phyloP scores from a whole-genome alignment of 495 filamentous ascomycete species.

The Neurospora sp. region DNA sequence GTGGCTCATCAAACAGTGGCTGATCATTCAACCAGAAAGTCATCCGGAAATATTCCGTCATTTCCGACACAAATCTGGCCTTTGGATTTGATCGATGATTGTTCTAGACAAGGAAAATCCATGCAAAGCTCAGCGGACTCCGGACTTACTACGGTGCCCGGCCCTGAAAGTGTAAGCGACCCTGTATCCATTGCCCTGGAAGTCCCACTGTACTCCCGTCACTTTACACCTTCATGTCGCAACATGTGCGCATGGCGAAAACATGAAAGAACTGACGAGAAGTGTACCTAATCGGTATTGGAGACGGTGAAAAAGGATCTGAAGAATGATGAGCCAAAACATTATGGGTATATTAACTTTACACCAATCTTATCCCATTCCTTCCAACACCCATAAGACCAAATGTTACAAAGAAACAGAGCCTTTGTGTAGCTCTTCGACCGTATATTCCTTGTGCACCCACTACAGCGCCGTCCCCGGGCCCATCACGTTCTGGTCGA shows the following conservation, averaged over 20 bases:
- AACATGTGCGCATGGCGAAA: not conserved
- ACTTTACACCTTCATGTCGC: not conserved
- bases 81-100: not conserved
- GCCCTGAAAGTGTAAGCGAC: not conserved
- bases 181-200: not conserved
- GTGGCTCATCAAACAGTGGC: not conserved
- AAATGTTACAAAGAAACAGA: not conserved
- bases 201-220: not conserved
- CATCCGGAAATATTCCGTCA: not conserved
- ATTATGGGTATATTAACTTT: not conserved
- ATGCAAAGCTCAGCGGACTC: not conserved
- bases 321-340: not conserved
- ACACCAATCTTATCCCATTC: not conserved
- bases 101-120: not conserved
- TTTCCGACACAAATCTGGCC: not conserved
- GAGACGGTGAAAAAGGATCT: not conserved
- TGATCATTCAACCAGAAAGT: not conserved
- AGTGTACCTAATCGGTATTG: not conserved
- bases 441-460: not conserved
- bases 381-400: not conserved
- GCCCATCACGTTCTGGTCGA: not conserved
- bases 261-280: not conserved
- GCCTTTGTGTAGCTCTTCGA: not conserved
- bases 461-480: not conserved
- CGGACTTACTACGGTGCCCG: not conserved